These are phyloP conservation scores for Cornus florida DNA, from an alignment of 148 eudicot species.

Conservation along the genomic window DNA sequence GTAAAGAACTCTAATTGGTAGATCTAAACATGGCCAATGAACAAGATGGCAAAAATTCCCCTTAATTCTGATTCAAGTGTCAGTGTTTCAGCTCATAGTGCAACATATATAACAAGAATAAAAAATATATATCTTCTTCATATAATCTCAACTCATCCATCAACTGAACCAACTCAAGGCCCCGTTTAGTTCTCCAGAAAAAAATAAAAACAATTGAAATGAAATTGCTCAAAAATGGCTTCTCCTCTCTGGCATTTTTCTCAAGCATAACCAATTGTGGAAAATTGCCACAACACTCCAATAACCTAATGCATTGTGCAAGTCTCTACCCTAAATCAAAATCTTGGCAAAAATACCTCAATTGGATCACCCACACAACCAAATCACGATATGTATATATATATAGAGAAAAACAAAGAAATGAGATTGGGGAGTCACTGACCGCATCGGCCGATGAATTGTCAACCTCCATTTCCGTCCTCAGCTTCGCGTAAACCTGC, in stretches of 20 bases:
- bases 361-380: background rate
- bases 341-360: background rate
- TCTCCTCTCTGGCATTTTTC: background rate
- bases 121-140: too few species aligned
- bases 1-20: background rate
- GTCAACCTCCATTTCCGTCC: slow-evolving; percentile 74
- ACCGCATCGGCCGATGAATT: slow-evolving; percentile 85
- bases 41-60: background rate
- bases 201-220: background rate
- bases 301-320: background rate
- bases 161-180: too few species aligned
- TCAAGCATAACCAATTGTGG: background rate
- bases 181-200: too few species aligned
- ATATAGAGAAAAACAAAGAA: background rate
- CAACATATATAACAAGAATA: too few species aligned
- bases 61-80: background rate
- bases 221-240: background rate
- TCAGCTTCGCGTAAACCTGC: slow-evolving; percentile 68
- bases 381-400: background rate
- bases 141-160: too few species aligned
- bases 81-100: too few species aligned
- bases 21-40: background rate
- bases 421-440: slow-evolving; percentile 24
- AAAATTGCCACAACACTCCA: background rate
- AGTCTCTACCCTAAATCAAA: background rate